phyloP scores from a whole-genome alignment of 1,284 basidiomycete species.

The Pseudozyma hubeiensis region DNA sequence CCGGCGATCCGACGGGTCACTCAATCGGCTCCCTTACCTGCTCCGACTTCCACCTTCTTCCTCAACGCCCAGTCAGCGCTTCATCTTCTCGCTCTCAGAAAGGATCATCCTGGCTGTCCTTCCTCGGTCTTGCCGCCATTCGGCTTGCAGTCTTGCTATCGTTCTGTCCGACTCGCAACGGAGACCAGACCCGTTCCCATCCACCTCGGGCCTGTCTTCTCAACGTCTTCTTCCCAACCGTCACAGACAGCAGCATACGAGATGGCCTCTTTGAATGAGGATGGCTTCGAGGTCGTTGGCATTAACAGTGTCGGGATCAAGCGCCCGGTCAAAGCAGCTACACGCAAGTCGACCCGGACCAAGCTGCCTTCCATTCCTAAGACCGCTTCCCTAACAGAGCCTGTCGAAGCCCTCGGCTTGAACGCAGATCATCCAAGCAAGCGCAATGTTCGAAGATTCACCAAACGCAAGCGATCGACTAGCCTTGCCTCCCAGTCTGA shows the following conservation, averaged over 20 bases:
- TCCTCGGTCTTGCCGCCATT: too few species aligned
- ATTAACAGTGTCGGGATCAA: slow-evolving; percentile 9
- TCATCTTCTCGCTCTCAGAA: too few species aligned
- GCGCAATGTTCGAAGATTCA: neutral
- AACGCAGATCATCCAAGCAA: slow-evolving; percentile 4
- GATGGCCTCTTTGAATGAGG: slow-evolving; percentile 10
- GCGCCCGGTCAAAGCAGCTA: slow-evolving; percentile 1
- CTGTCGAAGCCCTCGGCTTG: slow-evolving; percentile 1
- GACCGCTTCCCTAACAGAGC: neutral
- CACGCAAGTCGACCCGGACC: slow-evolving; percentile 13
- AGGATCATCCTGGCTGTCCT: too few species aligned
- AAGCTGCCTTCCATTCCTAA: slow-evolving; percentile 29
- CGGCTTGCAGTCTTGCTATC: too few species aligned
- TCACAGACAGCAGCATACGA: neutral
- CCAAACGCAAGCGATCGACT: slow-evolving; percentile 16
- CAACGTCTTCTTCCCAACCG: too few species aligned
- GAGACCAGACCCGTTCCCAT: too few species aligned
- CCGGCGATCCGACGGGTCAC: too few species aligned
- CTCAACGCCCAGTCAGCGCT: too few species aligned
- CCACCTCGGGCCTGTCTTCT: too few species aligned
- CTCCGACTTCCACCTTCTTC: too few species aligned
- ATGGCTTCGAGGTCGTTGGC: slow-evolving; percentile 11
- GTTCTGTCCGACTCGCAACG: neutral
- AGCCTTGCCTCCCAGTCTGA: slow-evolving; percentile 9
- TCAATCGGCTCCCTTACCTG: too few species aligned